Base-by-base conservation (phyloP, 768 basidiomycete species). In the Pleurotus platypus region DNA sequence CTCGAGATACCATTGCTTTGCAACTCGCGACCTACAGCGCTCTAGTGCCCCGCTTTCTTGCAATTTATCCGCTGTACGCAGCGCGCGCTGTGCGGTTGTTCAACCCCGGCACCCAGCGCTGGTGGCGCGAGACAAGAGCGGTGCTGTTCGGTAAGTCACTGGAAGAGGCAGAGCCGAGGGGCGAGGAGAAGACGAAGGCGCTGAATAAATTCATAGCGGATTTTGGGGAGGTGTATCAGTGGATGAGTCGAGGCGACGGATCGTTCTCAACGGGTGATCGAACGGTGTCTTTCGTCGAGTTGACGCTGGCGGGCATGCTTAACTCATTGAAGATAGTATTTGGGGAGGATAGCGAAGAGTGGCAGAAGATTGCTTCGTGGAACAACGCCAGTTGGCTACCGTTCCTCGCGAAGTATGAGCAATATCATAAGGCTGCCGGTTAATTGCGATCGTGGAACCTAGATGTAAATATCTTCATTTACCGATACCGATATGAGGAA, bases 271-370 rank as follows among this genome's bases (percentile, higher is more conserved):
- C 30, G 22, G 48, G 20, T 18, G 48, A 49, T 12, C 30, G 11
- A 35, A 24, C 48, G 11, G 15, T 24, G 16, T 13, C n/a, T 24
- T 49, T 49, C 12, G 48, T 35, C 22, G 48, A 49, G 16, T 24
- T 49, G 15, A 35, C 30, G 12, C 24, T 49, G 48, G 48, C 48
- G 15, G 48, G 11, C 8, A 16, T 45, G 42, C 20, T n/a, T 8
- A 22, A 16, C 20, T n/a, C 20, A 9, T 16, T 45, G 42, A 45
- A 22, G 42, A 45, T 22, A 22, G 42, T 22, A 6, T 42, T 55
- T 18, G 37, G 53, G 26, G 53, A 55, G 30, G 42, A 42, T 12
- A 55, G 53, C 53, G 42, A 13, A 16, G 53, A 55, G n/a, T 55
- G 53, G 53, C 18, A 43, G 24, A 39, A 40, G 12, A 24, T 55